Evolutionary conservation across 768 basidiomycete genomes (phyloP), one percentile per base, ranked within the genome.

Genomic region (Hericium rajendrae): DNA sequence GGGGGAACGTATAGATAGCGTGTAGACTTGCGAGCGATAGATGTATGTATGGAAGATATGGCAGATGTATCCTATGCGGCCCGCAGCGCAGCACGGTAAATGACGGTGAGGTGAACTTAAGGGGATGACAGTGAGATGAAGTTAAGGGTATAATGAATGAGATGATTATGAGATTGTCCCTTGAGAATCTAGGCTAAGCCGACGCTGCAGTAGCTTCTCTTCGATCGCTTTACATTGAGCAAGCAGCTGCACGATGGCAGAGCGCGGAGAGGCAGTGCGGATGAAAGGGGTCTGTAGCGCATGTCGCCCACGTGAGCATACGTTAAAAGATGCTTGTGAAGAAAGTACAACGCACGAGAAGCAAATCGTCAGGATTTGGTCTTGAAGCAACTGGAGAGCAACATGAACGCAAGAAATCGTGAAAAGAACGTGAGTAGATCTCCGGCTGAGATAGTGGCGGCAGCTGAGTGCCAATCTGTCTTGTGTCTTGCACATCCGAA

Each of bases 1-100:
- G 59, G 88, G 88, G 40, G 60, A 63, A 38, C 54, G 18, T 1
- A 51, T 62, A 15, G 49, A 56, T 13, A 53, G 43, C 48, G 0
- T 62, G 54, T 62, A 56, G 20, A 38, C n/a, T 46, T 26, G 18
- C 32, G 32, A 28, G 24, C 32, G 32, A 32, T 32, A 32, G 32
- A 32, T 32, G 32, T 32, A 32, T 32, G 32, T 32, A 32, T 32
- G 32, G 6, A 32, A 32, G 32, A 20, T 20, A 51, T 24, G 38
- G n/a, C 56, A 26, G 24, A 32, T 38, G 43, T 32, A 24, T 22
- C 54, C 20, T 37, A 26, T 48, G 20, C 20, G 38, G 22, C 10
- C 55, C 28, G 49, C 18, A 48, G 49, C 28, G 43, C 49, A 51
- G 28, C 18, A n/a, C n/a, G 52, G 24, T 53, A 39, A 8, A 46